Base-by-base conservation (phyloP, 495 filamentous ascomycete species). In the Aspergillus cavernicola region DNA sequence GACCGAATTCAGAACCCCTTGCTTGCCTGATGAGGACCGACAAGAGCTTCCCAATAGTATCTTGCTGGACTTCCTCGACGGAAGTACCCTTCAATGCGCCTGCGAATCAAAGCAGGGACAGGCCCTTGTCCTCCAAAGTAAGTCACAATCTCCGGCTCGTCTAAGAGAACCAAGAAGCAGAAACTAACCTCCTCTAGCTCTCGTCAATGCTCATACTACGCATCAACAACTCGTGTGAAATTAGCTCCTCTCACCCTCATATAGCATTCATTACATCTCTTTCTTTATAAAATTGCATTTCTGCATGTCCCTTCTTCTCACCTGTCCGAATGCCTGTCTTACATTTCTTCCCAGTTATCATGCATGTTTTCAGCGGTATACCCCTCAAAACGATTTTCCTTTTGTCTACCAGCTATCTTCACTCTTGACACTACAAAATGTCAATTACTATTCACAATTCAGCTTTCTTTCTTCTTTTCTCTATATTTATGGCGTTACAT, bases 1-100 rank as follows among this genome's bases (percentile, higher is more conserved):
- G 38, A 82, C 80, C 53, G 89, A 93, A 43, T 95, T 97, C 73
- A 78, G 79, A 54, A 69, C 73, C 9, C 90, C 90, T 6, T 88
- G 84, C 56, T 76, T 88, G 7, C 92, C 92, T 1, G 90, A 95
- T 68, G 84, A 92, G 57, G 92, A 97, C 53, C 74, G 86, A 57
- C 87, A 95, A 67, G 92, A 97, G 71, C 67, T 97, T 32, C 88
- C 91, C 9, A 86, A 95, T 62, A 92, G 87, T 64, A 87, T 96
- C 13, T 67, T 92, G 35, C 75, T 96, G 36, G 89, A 95, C 59
- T 90, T 95, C 60, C 64, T 85, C 6, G 87, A 91, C 59, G 89
- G 89, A n/a, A 87, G 85, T 50, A 85, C 83, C 19, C 75, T 96
- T 35, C 91, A 96, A 66, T 83, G 89, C 65, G 91, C 91, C 24